Conservation (phyloP, 1,284 basidiomycete genomes). For the Cryptococcus jaspeensis region DNA sequence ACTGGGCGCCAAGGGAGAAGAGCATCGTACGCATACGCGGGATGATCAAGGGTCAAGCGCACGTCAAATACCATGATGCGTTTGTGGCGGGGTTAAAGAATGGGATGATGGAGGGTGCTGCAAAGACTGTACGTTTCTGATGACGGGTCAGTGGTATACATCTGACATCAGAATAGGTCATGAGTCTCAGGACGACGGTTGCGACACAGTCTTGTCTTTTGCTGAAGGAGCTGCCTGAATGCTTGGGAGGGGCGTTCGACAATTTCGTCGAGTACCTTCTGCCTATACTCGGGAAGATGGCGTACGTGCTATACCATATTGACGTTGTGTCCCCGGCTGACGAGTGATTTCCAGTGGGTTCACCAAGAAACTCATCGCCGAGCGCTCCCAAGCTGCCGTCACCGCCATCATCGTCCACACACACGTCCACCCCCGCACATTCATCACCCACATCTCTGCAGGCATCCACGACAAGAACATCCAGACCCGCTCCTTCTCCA, state of each 20-base stretch:
- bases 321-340: neutral
- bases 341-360: slow-evolving; percentile 58
- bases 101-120: slow-evolving; percentile 73
- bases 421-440: slow-evolving; percentile 67
- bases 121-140: slow-evolving; percentile 73
- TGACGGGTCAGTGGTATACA: neutral
- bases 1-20: slow-evolving; percentile 84
- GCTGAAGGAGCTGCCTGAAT: slow-evolving; percentile 70
- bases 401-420: slow-evolving; percentile 68
- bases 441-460: slow-evolving; percentile 70
- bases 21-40: slow-evolving; percentile 78
- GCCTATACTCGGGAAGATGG: slow-evolving; percentile 77
- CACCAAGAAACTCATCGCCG: slow-evolving; percentile 92
- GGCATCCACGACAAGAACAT: slow-evolving; percentile 81
- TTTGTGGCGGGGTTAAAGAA: slow-evolving; percentile 74
- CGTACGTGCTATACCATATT: slow-evolving; percentile 25
- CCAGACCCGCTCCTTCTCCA: slow-evolving; percentile 68
- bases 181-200: slow-evolving; percentile 89
- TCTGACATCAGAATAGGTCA: slow-evolving; percentile 58
- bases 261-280: slow-evolving; percentile 73
- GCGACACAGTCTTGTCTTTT: slow-evolving; percentile 75
- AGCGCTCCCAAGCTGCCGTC: slow-evolving; percentile 76
- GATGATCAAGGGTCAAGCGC: slow-evolving; percentile 83
- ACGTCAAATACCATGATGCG: slow-evolving; percentile 67
- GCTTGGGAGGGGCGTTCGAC: slow-evolving; percentile 71